A percentile compares a stretch with the other conserved stretches of the same genome.
Evolutionary conservation across 441 rosid species (phyloP).

Genomic region (Iberis amara): DNA sequence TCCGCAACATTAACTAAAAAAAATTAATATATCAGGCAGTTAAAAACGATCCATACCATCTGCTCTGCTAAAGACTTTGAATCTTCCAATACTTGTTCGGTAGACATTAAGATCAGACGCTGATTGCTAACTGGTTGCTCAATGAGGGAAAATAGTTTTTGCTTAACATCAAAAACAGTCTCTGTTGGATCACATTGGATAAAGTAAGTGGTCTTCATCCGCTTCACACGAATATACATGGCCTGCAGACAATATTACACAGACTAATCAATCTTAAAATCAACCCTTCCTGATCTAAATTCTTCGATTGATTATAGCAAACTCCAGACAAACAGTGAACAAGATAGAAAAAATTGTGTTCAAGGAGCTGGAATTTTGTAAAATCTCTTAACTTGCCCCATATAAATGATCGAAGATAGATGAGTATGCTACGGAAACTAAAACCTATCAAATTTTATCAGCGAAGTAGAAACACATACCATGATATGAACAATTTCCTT

Average conservation of each 20-base stretch:
- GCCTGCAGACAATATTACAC: conserved; percentile 37
- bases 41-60: conserved; percentile 40
- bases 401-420: conserved; percentile 1
- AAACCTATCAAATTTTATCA: conserved; percentile 8
- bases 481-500: conserved; percentile 14
- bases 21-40: not conserved
- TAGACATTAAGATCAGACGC: conserved; percentile 53
- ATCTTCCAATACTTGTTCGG: conserved; percentile 68
- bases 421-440: not conserved
- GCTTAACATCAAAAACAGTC: conserved; percentile 61
- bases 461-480: conserved; percentile 16
- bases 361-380: not conserved
- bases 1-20: not conserved
- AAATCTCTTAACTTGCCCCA: not conserved
- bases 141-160: conserved; percentile 59
- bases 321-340: conserved; percentile 4
- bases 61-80: conserved; percentile 79
- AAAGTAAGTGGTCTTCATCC: conserved; percentile 70
- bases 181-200: conserved; percentile 82
- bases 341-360: not conserved
- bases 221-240: conserved; percentile 87
- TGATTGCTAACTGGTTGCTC: conserved; percentile 69
- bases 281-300: not conserved
- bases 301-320: not conserved
- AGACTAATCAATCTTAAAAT: conserved; percentile 5